Base-by-base conservation (phyloP, 2,329 filamentous ascomycete species). In the Coccinonectria pachysandricola region DNA sequence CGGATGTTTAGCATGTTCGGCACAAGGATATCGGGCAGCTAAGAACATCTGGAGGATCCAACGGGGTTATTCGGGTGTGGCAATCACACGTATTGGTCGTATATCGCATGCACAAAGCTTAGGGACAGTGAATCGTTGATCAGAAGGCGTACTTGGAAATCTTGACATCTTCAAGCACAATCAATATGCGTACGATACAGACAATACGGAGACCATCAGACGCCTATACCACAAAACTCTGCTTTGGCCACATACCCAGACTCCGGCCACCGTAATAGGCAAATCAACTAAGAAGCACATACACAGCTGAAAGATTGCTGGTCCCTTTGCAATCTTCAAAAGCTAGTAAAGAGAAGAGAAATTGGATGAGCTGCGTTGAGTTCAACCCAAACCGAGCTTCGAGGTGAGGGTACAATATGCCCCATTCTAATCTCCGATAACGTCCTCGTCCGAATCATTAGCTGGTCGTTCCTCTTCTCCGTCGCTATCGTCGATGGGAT, bases 1-100 rank as follows among this genome's bases (percentile, higher is more conserved):
- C 65, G 73, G 30, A 54, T 70, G 36, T 83, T 76, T 53, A 63
- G 65, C 5, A 47, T 86, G 27, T 80, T 77, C 46, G 73, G 70
- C 10, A 80, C 77, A 5, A 70, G 59, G 24, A 77, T 84, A 21
- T 31, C 36, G 12, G 24, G 25, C 13, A 24, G 23, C 9, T 35
- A 27, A 27, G 14, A 15, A 15, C 23, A 17, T 28, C 12, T 6
- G 12, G n/a, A 9, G 18, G 8, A 9, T n/a, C n/a, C n/a, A n/a
- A n/a, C n/a, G n/a, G n/a, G n/a, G n/a, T n/a, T n/a, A n/a, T n/a
- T n/a, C n/a, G n/a, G n/a, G n/a, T n/a, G n/a, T n/a, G n/a, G n/a
- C n/a, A n/a, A n/a, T n/a, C n/a, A n/a, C n/a, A n/a, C n/a, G n/a
- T n/a, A n/a, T n/a, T n/a, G n/a, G n/a, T n/a, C n/a, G n/a, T n/a